A percentile compares a stretch with the other conserved stretches of the same genome.
phyloP scores from a whole-genome alignment of 352 stramenopile genomes.

The Phytophthora hibernalis region DNA sequence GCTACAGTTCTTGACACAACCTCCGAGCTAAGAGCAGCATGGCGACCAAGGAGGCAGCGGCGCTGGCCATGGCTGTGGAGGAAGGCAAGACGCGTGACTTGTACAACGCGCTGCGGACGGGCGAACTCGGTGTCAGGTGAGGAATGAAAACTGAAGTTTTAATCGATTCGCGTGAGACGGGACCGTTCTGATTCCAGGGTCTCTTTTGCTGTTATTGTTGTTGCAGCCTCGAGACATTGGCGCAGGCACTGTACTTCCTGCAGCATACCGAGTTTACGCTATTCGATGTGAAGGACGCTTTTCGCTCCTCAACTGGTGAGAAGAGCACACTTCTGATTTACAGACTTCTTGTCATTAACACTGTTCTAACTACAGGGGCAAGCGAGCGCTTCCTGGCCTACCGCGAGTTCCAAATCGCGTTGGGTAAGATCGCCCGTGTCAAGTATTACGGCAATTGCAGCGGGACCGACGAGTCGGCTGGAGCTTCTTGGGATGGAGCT shows the following conservation, averaged over 20 bases:
- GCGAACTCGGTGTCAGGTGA: slow-evolving; percentile 61
- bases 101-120: slow-evolving; percentile 59
- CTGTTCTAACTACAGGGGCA: slow-evolving; percentile 28
- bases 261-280: slow-evolving; percentile 70
- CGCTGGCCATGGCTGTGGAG: slow-evolving; percentile 36
- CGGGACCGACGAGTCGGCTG: background rate
- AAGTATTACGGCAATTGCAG: slow-evolving; percentile 28
- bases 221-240: slow-evolving; percentile 52
- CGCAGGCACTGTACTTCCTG: slow-evolving; percentile 64
- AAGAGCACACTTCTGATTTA: background rate
- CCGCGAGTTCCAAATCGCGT: slow-evolving; percentile 65
- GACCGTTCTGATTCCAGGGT: slow-evolving; percentile 6
- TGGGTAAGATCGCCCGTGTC: slow-evolving; percentile 50
- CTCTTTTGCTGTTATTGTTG: background rate
- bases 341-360: background rate
- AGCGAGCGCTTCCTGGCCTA: slow-evolving; percentile 60
- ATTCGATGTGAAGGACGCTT: slow-evolving; percentile 72
- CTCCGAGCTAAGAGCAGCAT: slow-evolving; percentile 4
- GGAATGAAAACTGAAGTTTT: background rate
- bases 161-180: slow-evolving; percentile 18
- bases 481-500: background rate
- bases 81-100: slow-evolving; percentile 52
- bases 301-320: slow-evolving; percentile 58
- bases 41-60: slow-evolving; percentile 18
- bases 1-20: background rate